Evolutionary conservation across 768 basidiomycete species (phyloP), one percentile per base, ranked within the genome.

Genomic region (Tremella yokohamensis): DNA sequence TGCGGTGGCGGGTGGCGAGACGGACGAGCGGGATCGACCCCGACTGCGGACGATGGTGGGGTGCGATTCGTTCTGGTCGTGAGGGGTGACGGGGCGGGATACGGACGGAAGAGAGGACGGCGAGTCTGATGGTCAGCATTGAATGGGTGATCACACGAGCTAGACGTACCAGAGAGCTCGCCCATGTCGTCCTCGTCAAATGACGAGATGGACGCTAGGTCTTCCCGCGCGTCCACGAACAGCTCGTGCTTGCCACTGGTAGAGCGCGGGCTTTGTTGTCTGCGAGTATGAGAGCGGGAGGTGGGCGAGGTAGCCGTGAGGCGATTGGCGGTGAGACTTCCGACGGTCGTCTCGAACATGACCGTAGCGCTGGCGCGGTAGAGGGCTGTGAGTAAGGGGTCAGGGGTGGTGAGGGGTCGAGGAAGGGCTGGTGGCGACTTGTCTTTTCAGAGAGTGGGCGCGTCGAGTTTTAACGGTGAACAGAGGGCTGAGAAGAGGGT

Each of bases 161-260:
- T n/a, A 8, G 42, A 63, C 70, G 63, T 53, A 72, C 70, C 70
- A 15, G 68, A 69, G 37, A 72, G 39, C 18, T 65, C 68, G 20
- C 56, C 70, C 68, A 72, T 69, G 16, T 69, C 70, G 37, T 63
- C 63, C 9, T 48, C 51, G 19, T 55, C 54, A 39, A 22, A 26
- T 12, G 18, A 15, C 29, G 37, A 29, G 13, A 34, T 29, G 13
- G 20, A 20, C 9, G 20, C 26, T n/a, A 49, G 19, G 24, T 57
- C 58, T 44, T 52, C 47, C 16, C 29, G 26, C 26, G 26, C 42
- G 38, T n/a, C 51, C 22, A 38, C 22, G 19, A 24, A 19, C 18
- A 34, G 13, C 4, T 52, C 51, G n/a, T 37, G 26, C 25, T 26
- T 52, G 24, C 18, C 40, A 38, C 3, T 18, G 4, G 25, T 7